A percentile compares a stretch with the other conserved stretches of the same genome.
Conservation (phyloP, 73 alveolate genomes). For the Strombidium stylifer region DNA sequence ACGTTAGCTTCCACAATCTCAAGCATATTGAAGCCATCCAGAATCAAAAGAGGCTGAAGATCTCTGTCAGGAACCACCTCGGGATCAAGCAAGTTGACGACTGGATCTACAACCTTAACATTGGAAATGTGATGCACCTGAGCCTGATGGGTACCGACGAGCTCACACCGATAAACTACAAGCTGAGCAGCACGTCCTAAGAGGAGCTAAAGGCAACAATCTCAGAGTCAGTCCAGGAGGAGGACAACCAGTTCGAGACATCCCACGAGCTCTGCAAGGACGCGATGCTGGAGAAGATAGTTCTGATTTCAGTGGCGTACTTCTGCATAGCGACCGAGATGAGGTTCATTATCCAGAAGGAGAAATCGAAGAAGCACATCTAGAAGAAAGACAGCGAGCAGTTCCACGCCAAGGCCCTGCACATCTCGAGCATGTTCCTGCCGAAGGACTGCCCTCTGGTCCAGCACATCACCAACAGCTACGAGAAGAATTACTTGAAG, state of each 20-base stretch:
- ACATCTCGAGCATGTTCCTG: slow-evolving; percentile 23
- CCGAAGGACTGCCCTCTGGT: slow-evolving; percentile 62
- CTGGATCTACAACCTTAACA: slow-evolving; percentile 78
- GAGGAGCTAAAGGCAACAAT: no score
- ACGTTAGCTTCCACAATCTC: no score
- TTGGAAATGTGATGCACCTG: slow-evolving; percentile 84
- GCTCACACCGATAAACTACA: background rate
- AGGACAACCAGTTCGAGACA: background rate
- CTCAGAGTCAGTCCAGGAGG: no score
- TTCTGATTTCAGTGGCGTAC: slow-evolving; percentile 67
- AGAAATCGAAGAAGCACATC: background rate
- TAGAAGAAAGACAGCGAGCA: slow-evolving; percentile 38
- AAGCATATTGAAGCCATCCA: no score
- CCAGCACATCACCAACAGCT: slow-evolving; percentile 38
- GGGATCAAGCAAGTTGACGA: slow-evolving; percentile 27
- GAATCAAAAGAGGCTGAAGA: no score
- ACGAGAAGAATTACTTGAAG: slow-evolving; percentile 39
- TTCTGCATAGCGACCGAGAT: slow-evolving; percentile 82
- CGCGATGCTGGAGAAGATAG: slow-evolving; percentile 80
- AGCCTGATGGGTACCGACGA: slow-evolving; percentile 50
- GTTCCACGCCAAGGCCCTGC: slow-evolving; percentile 58
- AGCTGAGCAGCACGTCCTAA: no score
- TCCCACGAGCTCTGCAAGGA: slow-evolving; percentile 77
- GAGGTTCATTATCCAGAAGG: slow-evolving; percentile 55
- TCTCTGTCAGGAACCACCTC: slow-evolving; percentile 34